Evolutionary conservation across 257 asterid genomes (phyloP).

Genomic region (Primulina tabacum): DNA sequence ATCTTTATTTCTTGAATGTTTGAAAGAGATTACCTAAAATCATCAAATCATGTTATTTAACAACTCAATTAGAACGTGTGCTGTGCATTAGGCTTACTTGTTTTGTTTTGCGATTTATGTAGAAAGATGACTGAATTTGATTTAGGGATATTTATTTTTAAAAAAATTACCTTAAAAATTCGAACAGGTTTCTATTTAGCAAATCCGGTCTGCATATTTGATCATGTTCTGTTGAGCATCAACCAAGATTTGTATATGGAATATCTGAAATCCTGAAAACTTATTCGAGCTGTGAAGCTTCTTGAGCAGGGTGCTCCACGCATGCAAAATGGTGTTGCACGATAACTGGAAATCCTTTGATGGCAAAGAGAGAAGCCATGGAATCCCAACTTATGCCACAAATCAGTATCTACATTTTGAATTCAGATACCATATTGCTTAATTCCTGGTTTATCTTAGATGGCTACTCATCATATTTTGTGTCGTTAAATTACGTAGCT

Average conservation of each 20-base stretch:
- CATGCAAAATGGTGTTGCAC: not conserved
- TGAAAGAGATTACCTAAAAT: not conserved
- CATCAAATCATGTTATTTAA: no score
- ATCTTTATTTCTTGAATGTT: no score
- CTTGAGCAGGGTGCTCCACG: not conserved
- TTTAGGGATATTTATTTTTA: no score
- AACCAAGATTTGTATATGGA: not conserved
- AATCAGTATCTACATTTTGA: not conserved
- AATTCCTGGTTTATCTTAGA: not conserved
- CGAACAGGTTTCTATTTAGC: not conserved
- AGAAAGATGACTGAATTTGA: not conserved
- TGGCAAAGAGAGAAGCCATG: not conserved
- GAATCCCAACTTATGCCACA: not conserved
- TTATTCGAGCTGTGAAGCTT: not conserved
- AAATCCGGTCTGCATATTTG: not conserved
- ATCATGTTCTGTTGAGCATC: not conserved
- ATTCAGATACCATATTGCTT: not conserved
- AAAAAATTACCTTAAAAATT: no score
- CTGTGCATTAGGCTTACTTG: not conserved
- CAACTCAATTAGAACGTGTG: not conserved
- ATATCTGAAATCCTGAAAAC: not conserved
- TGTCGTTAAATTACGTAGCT: not conserved
- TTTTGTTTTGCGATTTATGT: not conserved
- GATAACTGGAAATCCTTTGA: not conserved
- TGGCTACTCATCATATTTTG: not conserved